Conservation (phyloP, 2,329 filamentous ascomycete species). For the Penicillium corylophilum region DNA sequence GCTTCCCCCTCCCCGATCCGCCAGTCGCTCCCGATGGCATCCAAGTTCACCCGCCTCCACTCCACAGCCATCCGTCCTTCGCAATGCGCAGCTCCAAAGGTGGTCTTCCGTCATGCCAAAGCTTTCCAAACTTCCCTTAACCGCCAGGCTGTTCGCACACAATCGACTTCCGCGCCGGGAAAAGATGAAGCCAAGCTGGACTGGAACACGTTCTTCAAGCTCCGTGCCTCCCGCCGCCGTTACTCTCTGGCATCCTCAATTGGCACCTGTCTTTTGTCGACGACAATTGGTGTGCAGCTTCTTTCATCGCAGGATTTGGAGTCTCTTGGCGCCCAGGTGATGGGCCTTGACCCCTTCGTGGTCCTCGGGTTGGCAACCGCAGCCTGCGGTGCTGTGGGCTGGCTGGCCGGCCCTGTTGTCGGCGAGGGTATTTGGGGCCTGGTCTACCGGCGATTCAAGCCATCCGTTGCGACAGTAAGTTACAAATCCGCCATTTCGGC, state of each 20-base stretch:
- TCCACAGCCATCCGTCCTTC: constrained; percentile 17
- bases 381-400: constrained; percentile 75
- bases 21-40: constrained; percentile 16
- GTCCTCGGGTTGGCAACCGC: constrained; percentile 78
- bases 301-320: constrained; percentile 73
- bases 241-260: constrained; percentile 79
- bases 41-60: constrained; percentile 26
- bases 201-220: constrained; percentile 91
- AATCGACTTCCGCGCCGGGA: constrained; percentile 33
- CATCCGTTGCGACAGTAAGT: constrained; percentile 67
- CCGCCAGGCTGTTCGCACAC: constrained; percentile 18
- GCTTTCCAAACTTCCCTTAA: constrained; percentile 8
- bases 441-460: constrained; percentile 68
- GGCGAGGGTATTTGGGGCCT: constrained; percentile 78
- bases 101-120: constrained; percentile 8
- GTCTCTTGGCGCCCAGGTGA: constrained; percentile 59
- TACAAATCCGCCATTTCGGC: neutral
- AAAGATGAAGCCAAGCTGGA: constrained; percentile 54
- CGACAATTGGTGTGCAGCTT: constrained; percentile 52
- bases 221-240: constrained; percentile 80
- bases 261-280: constrained; percentile 61
- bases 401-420: constrained; percentile 80
- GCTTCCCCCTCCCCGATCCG: constrained; percentile 18
- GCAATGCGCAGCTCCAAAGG: constrained; percentile 16
- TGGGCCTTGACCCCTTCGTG: constrained; percentile 85